Percentiles rank a stretch among this genome's conserved stretches.
These are phyloP conservation scores for Penicillium psychrofluorescens DNA, from an alignment of 495 filamentous ascomycete genomes.

Conservation along the genomic window DNA sequence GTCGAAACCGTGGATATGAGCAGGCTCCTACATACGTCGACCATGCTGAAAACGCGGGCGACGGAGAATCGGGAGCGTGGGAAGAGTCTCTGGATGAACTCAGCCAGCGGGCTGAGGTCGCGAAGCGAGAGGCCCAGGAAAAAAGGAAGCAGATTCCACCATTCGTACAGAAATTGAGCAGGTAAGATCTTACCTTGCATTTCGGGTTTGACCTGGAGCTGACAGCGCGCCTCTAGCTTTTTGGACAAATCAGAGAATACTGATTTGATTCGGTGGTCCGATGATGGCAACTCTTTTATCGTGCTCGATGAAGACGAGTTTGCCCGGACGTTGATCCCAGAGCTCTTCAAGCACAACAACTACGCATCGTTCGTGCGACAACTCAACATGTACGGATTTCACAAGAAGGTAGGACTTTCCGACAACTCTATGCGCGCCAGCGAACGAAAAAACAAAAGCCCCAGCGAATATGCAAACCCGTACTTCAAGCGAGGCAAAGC, in stretches of 20 bases:
- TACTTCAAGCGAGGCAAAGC: constrained; percentile 93
- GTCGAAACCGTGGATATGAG: constrained; percentile 33
- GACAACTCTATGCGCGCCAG: constrained; percentile 97
- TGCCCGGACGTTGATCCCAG: constrained; percentile 91
- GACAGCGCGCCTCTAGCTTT: constrained; percentile 52
- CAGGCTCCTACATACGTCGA: constrained; percentile 46
- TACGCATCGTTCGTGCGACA: constrained; percentile 98
- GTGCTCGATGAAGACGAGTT: constrained; percentile 98
- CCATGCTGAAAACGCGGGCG: constrained; percentile 21
- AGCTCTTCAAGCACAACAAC: constrained; percentile 99
- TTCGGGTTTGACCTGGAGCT: no score
- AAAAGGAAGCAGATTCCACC: constrained; percentile 94
- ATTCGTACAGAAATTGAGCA: constrained; percentile 97
- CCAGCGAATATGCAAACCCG: constrained; percentile 94
- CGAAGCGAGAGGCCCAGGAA: constrained; percentile 74
- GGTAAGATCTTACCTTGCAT: constrained; percentile 45
- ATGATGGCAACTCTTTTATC: constrained; percentile 91
- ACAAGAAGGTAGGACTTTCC: constrained; percentile 94
- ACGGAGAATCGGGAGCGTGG: constrained; percentile 47
- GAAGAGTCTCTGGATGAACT: constrained; percentile 64
- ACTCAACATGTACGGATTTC: constrained; percentile 99
- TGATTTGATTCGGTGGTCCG: constrained; percentile 94
- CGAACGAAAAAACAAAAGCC: constrained; percentile 92
- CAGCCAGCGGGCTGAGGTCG: constrained; percentile 63
- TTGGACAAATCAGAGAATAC: constrained; percentile 87